phyloP scores from a whole-genome alignment of 31 red algal species.

The Bonnemaisonia californica region DNA sequence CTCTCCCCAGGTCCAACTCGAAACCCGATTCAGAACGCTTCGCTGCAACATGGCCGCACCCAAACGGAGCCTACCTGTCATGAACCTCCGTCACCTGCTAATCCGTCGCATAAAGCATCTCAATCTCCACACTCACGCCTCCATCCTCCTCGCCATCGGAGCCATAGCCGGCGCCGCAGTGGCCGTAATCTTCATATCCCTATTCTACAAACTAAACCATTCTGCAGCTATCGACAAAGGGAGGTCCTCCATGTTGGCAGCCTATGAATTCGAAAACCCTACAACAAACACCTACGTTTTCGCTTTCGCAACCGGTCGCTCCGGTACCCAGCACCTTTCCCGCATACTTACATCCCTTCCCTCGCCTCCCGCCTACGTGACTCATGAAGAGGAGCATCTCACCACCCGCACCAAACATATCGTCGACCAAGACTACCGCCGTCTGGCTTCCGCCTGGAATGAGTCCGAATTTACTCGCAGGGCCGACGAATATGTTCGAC shows the following conservation, averaged over 20 bases:
- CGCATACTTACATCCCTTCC: conserved; percentile 16
- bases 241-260: background rate
- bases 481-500: conserved; percentile 15
- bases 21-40: too few relatives aligned
- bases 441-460: conserved; percentile 15
- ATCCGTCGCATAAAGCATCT: background rate
- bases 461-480: conserved; percentile 24
- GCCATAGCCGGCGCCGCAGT: background rate
- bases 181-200: background rate
- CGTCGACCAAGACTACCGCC: conserved; percentile 49
- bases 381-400: conserved; percentile 50
- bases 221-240: background rate
- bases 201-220: background rate
- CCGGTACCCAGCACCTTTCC: conserved; percentile 56
- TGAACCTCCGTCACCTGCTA: background rate
- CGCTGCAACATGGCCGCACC: too few relatives aligned
- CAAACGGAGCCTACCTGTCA: background rate
- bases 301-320: conserved; percentile 61
- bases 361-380: conserved; percentile 25
- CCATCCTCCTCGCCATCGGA: conserved; percentile 12
- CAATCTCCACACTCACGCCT: conserved; percentile 2
- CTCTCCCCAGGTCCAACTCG: too few relatives aligned
- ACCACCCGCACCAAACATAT: conserved; percentile 33
- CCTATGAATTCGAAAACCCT: background rate
- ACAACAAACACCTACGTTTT: conserved; percentile 28